These are phyloP conservation scores for Mucor ambiguus DNA, from an alignment of 371 early-diverging fungal species.

Conservation along the genomic window DNA sequence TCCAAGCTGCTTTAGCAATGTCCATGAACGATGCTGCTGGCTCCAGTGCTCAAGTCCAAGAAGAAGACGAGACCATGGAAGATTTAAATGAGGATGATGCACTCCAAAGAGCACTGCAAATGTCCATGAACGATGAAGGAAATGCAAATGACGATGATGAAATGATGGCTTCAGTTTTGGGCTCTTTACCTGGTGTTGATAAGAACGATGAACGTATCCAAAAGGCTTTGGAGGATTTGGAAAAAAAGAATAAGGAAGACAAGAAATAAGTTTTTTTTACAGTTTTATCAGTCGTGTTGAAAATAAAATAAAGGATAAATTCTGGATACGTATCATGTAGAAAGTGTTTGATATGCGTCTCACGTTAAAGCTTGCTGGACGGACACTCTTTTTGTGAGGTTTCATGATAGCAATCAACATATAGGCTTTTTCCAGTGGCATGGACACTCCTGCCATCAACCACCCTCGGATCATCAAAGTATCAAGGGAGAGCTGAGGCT, in stretches of 20 bases:
- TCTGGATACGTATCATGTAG: neutral
- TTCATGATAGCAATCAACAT: too few species aligned
- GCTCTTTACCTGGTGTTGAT: constrained; percentile 86
- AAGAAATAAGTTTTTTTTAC: constrained; percentile 30
- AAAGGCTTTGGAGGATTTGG: constrained; percentile 63
- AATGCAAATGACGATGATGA: constrained; percentile 42
- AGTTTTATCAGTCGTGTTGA: neutral
- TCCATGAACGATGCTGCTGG: constrained; percentile 57
- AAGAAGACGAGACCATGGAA: constrained; percentile 71
- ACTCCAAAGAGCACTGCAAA: constrained; percentile 82
- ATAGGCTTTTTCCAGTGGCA: too few species aligned
- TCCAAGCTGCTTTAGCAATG: constrained; percentile 68
- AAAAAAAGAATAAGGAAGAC: constrained; percentile 52
- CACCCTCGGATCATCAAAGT: too few species aligned
- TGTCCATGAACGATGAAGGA: constrained; percentile 76
- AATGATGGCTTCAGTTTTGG: constrained; percentile 73
- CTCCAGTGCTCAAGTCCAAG: constrained; percentile 18
- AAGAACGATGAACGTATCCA: constrained; percentile 87
- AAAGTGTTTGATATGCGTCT: too few species aligned
- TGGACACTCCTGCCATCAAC: too few species aligned
- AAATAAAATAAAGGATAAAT: neutral
- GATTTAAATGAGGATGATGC: constrained; percentile 87
- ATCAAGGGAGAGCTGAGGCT: too few species aligned
- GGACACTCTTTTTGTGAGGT: too few species aligned
- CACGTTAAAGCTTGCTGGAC: too few species aligned